Evolutionary conservation across 495 filamentous ascomycete genomes (phyloP).

Genomic region (Neurospora sp.): DNA sequence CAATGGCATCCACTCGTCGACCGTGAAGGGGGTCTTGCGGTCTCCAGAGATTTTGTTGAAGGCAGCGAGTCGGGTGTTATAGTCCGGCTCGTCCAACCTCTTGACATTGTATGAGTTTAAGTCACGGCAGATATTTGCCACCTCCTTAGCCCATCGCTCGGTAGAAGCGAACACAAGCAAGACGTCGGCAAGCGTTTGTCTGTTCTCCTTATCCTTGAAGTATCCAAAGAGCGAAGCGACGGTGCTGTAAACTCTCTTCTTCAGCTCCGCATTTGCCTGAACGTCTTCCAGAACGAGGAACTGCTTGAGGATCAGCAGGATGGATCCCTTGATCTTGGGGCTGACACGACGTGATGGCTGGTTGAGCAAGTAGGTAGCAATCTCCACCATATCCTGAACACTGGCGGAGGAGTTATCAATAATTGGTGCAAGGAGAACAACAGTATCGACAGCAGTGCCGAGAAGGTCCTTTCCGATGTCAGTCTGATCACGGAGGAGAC

Average conservation of each 20-base stretch:
- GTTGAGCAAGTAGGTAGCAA: conserved; percentile 68
- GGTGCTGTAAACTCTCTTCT: conserved; percentile 49
- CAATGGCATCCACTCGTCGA: conserved; percentile 84
- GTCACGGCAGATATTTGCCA: conserved; percentile 62
- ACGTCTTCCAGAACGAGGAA: conserved; percentile 66
- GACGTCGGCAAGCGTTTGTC: conserved; percentile 61
- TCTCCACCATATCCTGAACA: conserved; percentile 61
- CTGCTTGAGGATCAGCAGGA: conserved; percentile 60
- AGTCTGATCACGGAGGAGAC: conserved; percentile 46
- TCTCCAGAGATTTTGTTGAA: conserved; percentile 63
- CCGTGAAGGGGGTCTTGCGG: conserved; percentile 40
- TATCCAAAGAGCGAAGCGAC: conserved; percentile 71
- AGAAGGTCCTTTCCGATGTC: conserved; percentile 60
- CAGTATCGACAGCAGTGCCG: conserved; percentile 62
- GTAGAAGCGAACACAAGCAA: conserved; percentile 56
- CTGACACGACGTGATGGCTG: conserved; percentile 74
- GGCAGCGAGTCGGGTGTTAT: conserved; percentile 66
- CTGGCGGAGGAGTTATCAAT: conserved; percentile 54
- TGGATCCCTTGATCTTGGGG: conserved; percentile 70
- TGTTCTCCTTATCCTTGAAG: conserved; percentile 69
- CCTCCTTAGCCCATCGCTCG: conserved; percentile 48
- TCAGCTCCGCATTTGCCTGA: conserved; percentile 46
- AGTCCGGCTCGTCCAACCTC: conserved; percentile 75
- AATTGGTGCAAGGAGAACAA: conserved; percentile 66
- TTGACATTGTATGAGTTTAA: conserved; percentile 65